Evolutionary conservation across 768 basidiomycete species (phyloP).

Genomic region (Termitomyces sp.): DNA sequence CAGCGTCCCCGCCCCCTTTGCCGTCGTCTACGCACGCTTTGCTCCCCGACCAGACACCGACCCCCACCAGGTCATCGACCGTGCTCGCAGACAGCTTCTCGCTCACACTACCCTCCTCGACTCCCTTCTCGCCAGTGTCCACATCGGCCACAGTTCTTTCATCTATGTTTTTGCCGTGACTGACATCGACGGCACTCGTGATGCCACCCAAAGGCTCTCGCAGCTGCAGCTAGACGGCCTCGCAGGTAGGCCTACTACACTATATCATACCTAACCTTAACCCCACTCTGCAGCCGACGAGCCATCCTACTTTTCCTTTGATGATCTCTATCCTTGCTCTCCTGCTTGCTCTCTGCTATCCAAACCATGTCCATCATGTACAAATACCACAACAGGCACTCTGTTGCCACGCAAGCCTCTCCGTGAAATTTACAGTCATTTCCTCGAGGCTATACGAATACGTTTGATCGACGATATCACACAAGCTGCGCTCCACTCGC

Average conservation of each 20-base stretch:
- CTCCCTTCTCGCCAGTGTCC: constrained; percentile 49
- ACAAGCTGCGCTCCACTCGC: constrained; percentile 30
- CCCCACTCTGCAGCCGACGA: constrained; percentile 35
- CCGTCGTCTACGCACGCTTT: constrained; percentile 45
- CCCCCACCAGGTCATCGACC: constrained; percentile 45
- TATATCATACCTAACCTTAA: constrained; percentile 17
- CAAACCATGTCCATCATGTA: constrained; percentile 37
- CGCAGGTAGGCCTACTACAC: constrained; percentile 37
- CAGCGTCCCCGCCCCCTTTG: neutral
- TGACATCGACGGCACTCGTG: constrained; percentile 26
- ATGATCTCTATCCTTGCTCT: constrained; percentile 53
- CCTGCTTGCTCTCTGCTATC: constrained; percentile 36
- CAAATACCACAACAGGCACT: constrained; percentile 15
- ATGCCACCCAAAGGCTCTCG: constrained; percentile 29
- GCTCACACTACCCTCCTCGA: constrained; percentile 34
- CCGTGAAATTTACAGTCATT: constrained; percentile 41
- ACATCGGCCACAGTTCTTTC: constrained; percentile 37
- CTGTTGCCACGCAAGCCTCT: constrained; percentile 42
- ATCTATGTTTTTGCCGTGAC: constrained; percentile 61
- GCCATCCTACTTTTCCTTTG: constrained; percentile 40
- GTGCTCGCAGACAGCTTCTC: constrained; percentile 48
- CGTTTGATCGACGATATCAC: constrained; percentile 53
- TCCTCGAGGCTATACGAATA: constrained; percentile 62
- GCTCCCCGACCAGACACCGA: constrained; percentile 16
- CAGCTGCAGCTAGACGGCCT: constrained; percentile 47